These are phyloP conservation scores for Thelonectria rubi DNA, from an alignment of 2,329 filamentous ascomycete genomes.

Conservation along the genomic window DNA sequence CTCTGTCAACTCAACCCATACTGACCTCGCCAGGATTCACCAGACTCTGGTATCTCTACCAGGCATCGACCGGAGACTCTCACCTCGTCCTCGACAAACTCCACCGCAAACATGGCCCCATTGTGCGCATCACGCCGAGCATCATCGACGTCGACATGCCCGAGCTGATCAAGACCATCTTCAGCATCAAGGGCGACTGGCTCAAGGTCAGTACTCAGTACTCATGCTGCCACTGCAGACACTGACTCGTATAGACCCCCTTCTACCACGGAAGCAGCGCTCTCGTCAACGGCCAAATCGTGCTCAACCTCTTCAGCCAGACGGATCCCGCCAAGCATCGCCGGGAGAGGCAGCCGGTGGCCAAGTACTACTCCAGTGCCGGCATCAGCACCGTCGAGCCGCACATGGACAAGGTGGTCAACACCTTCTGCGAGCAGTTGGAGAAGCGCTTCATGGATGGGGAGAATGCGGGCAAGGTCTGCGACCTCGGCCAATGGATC, in stretches of 20 bases:
- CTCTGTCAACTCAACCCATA: background rate
- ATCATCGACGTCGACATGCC: constrained; percentile 50
- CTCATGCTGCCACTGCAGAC: background rate
- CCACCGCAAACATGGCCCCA: constrained; percentile 51
- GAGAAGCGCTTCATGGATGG: constrained; percentile 46
- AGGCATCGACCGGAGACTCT: constrained; percentile 42
- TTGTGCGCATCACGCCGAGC: constrained; percentile 54
- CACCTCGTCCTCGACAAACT: constrained; percentile 45
- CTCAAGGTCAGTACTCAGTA: constrained; percentile 39
- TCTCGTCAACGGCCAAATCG: constrained; percentile 40
- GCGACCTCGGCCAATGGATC: constrained; percentile 54
- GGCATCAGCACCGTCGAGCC: constrained; percentile 37
- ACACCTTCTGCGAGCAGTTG: constrained; percentile 44
- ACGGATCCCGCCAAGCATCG: constrained; percentile 36
- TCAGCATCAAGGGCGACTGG: constrained; percentile 47
- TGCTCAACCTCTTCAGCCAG: constrained; percentile 40
- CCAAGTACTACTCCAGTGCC: constrained; percentile 41
- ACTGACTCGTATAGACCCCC: constrained; percentile 27
- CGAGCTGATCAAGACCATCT: constrained; percentile 49
- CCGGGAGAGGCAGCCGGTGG: constrained; percentile 37
- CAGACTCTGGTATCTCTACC: constrained; percentile 49
- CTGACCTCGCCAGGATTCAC: constrained; percentile 40
- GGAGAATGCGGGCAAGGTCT: constrained; percentile 38
- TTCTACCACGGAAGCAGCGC: constrained; percentile 42
- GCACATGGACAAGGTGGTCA: constrained; percentile 44